These are phyloP conservation scores for Coemansia sp. DNA, from an alignment of 192 early-diverging fungal species.

Conservation along the genomic window DNA sequence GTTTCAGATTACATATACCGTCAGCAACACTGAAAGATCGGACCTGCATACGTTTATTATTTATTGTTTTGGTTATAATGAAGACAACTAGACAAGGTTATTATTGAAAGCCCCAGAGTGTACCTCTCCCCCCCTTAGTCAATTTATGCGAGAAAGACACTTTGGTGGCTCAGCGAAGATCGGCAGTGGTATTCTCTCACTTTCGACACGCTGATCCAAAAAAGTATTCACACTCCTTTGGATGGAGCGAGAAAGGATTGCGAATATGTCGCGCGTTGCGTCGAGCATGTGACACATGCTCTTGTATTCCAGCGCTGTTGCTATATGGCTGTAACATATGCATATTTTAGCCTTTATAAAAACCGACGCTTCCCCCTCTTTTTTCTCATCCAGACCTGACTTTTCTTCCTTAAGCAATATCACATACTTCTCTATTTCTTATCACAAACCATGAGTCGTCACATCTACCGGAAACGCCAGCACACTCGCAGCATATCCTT, in stretches of 20 bases:
- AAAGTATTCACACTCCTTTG: background rate
- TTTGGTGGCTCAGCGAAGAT: constrained; percentile 2
- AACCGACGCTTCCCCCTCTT: background rate
- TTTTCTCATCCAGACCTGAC: background rate
- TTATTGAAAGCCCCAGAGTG: too few species aligned
- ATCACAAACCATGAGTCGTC: background rate
- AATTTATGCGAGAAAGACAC: background rate
- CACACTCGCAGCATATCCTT: background rate
- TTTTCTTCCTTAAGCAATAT: background rate
- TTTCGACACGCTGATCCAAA: background rate
- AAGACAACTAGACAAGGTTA: background rate
- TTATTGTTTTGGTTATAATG: background rate
- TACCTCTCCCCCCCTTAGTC: too few species aligned
- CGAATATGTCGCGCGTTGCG: background rate
- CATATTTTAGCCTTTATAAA: background rate
- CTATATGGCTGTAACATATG: background rate
- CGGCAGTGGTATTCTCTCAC: background rate
- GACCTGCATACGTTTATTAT: background rate
- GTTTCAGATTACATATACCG: constrained; percentile 74
- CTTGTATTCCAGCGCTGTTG: background rate
- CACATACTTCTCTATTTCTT: too few species aligned
- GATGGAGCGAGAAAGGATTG: too few species aligned
- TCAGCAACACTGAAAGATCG: background rate
- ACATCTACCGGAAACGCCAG: background rate
- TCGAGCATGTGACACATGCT: background rate